Conservation (phyloP, 2,329 filamentous ascomycete genomes). For the Colletotrichum sp. region DNA sequence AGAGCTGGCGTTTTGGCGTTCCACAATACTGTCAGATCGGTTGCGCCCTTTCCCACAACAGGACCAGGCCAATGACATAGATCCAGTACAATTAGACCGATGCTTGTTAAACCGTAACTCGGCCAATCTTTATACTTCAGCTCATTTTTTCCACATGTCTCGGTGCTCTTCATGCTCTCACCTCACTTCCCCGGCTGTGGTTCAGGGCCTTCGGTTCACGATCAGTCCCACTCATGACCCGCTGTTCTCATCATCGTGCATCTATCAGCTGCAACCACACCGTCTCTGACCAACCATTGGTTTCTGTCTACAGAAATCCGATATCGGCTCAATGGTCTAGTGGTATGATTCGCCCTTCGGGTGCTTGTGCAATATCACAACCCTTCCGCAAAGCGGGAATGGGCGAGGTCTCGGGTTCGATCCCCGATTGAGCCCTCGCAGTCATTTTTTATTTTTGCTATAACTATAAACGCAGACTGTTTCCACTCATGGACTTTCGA, state of each 20-base stretch:
- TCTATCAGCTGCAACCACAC: neutral
- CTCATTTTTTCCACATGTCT: neutral
- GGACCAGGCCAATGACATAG: accelerated
- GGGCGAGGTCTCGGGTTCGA: constrained; percentile 15
- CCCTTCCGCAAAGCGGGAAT: neutral
- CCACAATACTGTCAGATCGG: neutral
- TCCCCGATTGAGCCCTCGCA: neutral
- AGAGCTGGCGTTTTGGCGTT: neutral
- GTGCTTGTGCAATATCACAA: neutral
- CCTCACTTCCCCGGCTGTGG: neutral
- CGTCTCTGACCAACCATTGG: neutral
- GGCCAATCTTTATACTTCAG: no score
- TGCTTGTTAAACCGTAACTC: neutral
- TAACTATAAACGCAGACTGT: neutral
- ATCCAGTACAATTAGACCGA: neutral
- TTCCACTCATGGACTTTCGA: no score
- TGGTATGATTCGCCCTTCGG: constrained; percentile 16
- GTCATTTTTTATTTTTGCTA: neutral
- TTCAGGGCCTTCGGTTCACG: neutral
- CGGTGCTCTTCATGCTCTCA: neutral
- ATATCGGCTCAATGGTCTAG: constrained; percentile 12
- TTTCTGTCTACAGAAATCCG: neutral
- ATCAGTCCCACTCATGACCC: neutral
- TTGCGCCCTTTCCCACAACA: neutral
- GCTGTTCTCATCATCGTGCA: neutral